Evolutionary conservation across 371 early-diverging fungal species (phyloP), one percentile per base, ranked within the genome.

Genomic region (Lichtheimia corymbifera): DNA sequence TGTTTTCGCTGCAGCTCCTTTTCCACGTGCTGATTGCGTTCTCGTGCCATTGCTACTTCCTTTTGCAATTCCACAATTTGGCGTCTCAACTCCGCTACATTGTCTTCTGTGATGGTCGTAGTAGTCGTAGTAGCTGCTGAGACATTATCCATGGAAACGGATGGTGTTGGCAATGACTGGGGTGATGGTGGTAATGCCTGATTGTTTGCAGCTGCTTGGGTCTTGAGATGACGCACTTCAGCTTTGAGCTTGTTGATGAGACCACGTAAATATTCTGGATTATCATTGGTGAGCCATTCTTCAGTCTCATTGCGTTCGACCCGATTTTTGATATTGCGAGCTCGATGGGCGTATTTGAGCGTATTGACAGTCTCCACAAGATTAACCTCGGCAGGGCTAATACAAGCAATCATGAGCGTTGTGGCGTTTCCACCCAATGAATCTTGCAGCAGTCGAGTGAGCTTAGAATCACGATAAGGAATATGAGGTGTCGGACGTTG

Each of bases 381-480:
- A 72, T 94, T 91, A 55, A 70, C 63, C 56, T 91, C 91, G 15
- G 90, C 86, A 0, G 94, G 91, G 58, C 88, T 86, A 6, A 96
- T 88, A 79, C 97, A 97, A 2, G 97, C 96, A 53, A 98, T 87
- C 95, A 98, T 95, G n/a, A 97, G 67, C 0, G 97, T 92, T 43
- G 89, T 86, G 24, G 91, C 84, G 54, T 94, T 96, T 6, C 98
- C 99, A 55, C 97, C 97, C 27, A 99, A 80, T 25, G 96, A 96
- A 70, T 97, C 95, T 77, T 99, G 96, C 50, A 99, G 82, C 44
- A 99, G 80, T 18, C 87, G 87, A 2, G 99, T 99, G 5, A 99
- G 85, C 69, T 99, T 99, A 12, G 94, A 93, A 70, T 99, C 97
- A 56, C 99, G 88, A 70, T 95, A 99, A 3, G 99, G 99, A 11